A percentile compares a stretch with the other conserved stretches of the same genome.
Evolutionary conservation across 2,329 filamentous ascomycete species (phyloP).

Genomic region (Penicillium sp.): DNA sequence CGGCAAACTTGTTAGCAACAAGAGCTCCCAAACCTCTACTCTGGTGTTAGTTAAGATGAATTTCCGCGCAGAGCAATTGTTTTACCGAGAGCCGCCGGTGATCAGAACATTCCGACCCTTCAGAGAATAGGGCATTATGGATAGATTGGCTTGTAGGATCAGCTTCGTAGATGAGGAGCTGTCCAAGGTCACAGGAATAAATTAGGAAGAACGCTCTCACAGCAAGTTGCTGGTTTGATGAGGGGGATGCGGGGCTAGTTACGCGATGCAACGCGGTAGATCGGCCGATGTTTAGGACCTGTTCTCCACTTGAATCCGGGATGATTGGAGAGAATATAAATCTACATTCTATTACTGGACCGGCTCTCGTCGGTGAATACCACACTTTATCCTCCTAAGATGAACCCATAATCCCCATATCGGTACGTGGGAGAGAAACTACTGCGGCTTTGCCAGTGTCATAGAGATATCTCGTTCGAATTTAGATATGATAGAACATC

Average conservation of each 20-base stretch:
- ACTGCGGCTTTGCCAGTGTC: not conserved
- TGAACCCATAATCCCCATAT: slow-evolving; percentile 2
- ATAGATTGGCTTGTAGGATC: not conserved
- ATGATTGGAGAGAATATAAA: not conserved
- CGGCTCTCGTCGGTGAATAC: not conserved
- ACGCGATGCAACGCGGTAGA: not conserved
- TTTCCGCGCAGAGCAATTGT: not conserved
- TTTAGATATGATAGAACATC: not conserved
- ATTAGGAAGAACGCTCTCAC: not conserved
- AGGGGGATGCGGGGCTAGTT: slow-evolving; percentile 8
- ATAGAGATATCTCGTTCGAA: not conserved
- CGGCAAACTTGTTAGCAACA: slow-evolving; percentile 61
- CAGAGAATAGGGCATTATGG: slow-evolving; percentile 57
- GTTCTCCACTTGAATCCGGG: not conserved
- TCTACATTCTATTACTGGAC: not conserved
- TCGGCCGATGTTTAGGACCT: slow-evolving; percentile 1
- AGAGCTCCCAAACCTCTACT: slow-evolving; percentile 65
- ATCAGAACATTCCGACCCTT: slow-evolving; percentile 59
- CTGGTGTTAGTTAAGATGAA: not conserved
- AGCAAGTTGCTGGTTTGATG: not conserved
- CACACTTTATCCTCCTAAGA: not conserved
- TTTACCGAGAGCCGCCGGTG: slow-evolving; percentile 59
- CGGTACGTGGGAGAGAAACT: slow-evolving; percentile 9
- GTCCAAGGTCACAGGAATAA: not conserved
- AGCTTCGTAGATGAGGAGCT: not conserved